Evolutionary conservation across 2,329 filamentous ascomycete species (phyloP).

Genomic region (Fusarium guadeloupense): DNA sequence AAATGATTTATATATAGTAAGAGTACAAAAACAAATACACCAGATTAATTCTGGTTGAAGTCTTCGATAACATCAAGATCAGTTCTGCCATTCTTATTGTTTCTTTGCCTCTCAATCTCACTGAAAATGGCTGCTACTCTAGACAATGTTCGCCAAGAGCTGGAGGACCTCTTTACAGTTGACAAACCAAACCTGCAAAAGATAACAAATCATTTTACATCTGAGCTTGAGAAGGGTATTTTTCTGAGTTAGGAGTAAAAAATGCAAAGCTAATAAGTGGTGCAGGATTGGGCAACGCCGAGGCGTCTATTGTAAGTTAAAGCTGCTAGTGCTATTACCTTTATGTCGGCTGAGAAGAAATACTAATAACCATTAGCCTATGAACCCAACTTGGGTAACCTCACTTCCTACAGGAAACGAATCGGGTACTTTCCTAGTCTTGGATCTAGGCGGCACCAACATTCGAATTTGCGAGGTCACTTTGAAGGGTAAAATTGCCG

Average conservation of each 20-base stretch:
- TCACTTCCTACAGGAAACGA: constrained; percentile 85
- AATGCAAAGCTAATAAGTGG: background rate
- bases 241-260: background rate
- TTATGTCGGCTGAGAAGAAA: background rate
- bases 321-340: too few relatives aligned
- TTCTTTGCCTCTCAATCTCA: too few relatives aligned
- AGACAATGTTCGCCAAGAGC: constrained; percentile 56
- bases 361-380: constrained; percentile 68
- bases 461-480: constrained; percentile 92
- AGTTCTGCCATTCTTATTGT: too few relatives aligned
- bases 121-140: too few relatives aligned
- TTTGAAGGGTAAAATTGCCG: constrained; percentile 83
- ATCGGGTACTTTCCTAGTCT: constrained; percentile 83
- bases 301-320: constrained; percentile 84
- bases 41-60: too few relatives aligned
- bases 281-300: constrained; percentile 81
- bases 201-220: constrained; percentile 87
- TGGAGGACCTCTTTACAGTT: constrained; percentile 86
- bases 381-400: constrained; percentile 98
- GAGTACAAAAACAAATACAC: too few relatives aligned
- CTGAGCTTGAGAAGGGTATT: constrained; percentile 83
- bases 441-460: constrained; percentile 97
- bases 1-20: too few relatives aligned
- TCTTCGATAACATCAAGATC: too few relatives aligned
- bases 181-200: constrained; percentile 82